A percentile compares a stretch with the other conserved stretches of the same genome.
Conservation (phyloP, 2,329 filamentous ascomycete genomes). For the Colletotrichum orchidophilum region DNA sequence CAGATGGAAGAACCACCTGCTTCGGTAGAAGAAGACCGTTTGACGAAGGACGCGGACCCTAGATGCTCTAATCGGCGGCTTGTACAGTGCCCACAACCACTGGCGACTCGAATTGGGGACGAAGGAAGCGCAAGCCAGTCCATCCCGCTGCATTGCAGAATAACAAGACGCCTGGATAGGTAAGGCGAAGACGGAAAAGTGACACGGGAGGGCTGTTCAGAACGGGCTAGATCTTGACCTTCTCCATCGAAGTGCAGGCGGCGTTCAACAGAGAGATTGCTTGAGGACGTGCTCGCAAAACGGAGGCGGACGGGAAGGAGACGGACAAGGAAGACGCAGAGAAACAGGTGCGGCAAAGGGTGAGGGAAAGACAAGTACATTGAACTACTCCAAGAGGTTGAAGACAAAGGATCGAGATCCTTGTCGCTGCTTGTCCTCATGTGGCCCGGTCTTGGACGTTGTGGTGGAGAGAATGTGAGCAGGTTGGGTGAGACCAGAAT, state of each 20-base stretch:
- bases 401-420: constrained; percentile 31
- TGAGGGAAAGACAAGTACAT: background rate
- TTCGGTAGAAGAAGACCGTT: background rate
- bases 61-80: constrained; percentile 8
- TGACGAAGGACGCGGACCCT: background rate
- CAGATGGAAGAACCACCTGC: constrained; percentile 1
- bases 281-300: background rate
- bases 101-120: background rate
- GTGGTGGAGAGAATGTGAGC: constrained; percentile 32
- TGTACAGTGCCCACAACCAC: background rate
- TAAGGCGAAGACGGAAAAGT: background rate
- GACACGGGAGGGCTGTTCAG: background rate
- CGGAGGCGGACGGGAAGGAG: background rate
- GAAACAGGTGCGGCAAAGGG: background rate
- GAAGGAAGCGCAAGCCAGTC: constrained; percentile 17
- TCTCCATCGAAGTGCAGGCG: constrained; percentile 14
- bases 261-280: constrained; percentile 22
- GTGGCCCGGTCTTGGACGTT: constrained; percentile 35
- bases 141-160: background rate
- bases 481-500: background rate
- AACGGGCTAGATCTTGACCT: constrained; percentile 1
- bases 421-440: constrained; percentile 20
- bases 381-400: constrained; percentile 14
- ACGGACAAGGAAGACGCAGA: background rate
- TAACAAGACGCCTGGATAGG: background rate